Conservation (phyloP, 208 protist genomes). For the Trypanosoma melophagium region DNA sequence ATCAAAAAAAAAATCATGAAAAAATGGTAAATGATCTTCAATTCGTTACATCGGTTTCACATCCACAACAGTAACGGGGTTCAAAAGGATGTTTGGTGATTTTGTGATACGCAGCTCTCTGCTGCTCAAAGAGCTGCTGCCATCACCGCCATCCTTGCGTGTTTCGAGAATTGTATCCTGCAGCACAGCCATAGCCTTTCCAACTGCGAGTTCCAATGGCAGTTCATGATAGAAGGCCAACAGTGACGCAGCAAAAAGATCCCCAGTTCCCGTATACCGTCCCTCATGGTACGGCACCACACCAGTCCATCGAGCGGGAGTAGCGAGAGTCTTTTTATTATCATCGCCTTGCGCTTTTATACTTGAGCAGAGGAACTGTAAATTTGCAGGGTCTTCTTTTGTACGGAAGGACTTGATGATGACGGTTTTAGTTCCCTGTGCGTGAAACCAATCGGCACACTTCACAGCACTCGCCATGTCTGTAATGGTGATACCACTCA, state of each 20-base stretch:
- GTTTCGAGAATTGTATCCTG: slow-evolving; percentile 82
- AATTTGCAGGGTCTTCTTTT: slow-evolving; percentile 35
- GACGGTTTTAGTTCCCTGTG: slow-evolving; percentile 60
- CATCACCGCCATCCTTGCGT: slow-evolving; percentile 43
- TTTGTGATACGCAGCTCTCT: slow-evolving; percentile 78
- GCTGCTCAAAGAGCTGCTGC: slow-evolving; percentile 46
- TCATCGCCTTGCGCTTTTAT: no score
- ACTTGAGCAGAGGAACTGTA: slow-evolving; percentile 58
- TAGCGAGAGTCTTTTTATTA: no score
- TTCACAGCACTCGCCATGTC: slow-evolving; percentile 55
- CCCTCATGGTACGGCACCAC: slow-evolving; percentile 70
- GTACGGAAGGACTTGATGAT: slow-evolving; percentile 85
- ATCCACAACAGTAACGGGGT: slow-evolving; percentile 40
- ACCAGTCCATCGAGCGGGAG: slow-evolving; percentile 56
- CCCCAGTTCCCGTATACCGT: slow-evolving; percentile 85
- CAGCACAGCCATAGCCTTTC: slow-evolving; percentile 80
- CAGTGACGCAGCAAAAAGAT: slow-evolving; percentile 77
- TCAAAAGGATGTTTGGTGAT: slow-evolving; percentile 46
- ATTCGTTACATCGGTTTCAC: slow-evolving; percentile 33
- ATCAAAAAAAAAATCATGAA: no score
- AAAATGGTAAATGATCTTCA: no score
- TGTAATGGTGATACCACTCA: slow-evolving; percentile 63
- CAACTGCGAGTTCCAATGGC: slow-evolving; percentile 57
- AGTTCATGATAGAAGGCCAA: slow-evolving; percentile 60
- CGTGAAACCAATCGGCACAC: slow-evolving; percentile 85